A percentile compares a stretch with the other conserved stretches of the same genome.
Evolutionary conservation across 139 green algal genomes (phyloP).

Genomic region (Haematococcus lacustris): DNA sequence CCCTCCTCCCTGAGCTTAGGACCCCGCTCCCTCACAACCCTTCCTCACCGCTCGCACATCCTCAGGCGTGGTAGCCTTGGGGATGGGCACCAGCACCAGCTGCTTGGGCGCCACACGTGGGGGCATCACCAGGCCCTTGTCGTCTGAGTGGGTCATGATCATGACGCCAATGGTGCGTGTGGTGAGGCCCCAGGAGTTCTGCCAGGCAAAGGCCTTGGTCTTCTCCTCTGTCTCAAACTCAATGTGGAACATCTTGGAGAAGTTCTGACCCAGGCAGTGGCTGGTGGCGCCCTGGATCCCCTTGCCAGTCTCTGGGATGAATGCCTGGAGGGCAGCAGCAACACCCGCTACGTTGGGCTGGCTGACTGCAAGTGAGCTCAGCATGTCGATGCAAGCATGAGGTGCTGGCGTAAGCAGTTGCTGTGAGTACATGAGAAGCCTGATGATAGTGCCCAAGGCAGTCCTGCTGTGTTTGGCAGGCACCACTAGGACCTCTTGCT

Average conservation of each 20-base stretch:
- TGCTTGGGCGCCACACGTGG: slow-evolving; percentile 80
- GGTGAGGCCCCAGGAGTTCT: slow-evolving; percentile 96
- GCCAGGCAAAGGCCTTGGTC: slow-evolving; percentile 73
- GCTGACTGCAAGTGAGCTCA: no score
- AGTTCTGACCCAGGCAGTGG: slow-evolving; percentile 98
- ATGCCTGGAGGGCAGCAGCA: slow-evolving; percentile 70
- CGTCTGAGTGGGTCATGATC: slow-evolving; percentile 97
- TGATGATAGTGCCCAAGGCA: no score
- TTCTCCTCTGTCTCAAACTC: slow-evolving; percentile 83
- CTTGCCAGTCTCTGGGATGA: slow-evolving; percentile 83
- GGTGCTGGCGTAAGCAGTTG: no score
- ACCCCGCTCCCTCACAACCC: no score
- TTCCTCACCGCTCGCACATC: slow-evolving; percentile 37
- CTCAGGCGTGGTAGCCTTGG: slow-evolving; percentile 55
- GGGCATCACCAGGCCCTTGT: slow-evolving; percentile 95
- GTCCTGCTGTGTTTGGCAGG: no score
- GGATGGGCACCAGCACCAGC: slow-evolving; percentile 82
- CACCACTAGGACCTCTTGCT: no score
- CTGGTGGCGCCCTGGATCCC: slow-evolving; percentile 94
- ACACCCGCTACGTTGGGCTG: no score
- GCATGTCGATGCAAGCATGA: no score
- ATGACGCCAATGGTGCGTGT: slow-evolving; percentile 95
- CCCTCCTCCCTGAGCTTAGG: no score
- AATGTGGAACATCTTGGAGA: slow-evolving; percentile 86
- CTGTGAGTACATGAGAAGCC: no score